phyloP scores from a whole-genome alignment of 805 yeast genomes.

The Nematodospora valgi region DNA sequence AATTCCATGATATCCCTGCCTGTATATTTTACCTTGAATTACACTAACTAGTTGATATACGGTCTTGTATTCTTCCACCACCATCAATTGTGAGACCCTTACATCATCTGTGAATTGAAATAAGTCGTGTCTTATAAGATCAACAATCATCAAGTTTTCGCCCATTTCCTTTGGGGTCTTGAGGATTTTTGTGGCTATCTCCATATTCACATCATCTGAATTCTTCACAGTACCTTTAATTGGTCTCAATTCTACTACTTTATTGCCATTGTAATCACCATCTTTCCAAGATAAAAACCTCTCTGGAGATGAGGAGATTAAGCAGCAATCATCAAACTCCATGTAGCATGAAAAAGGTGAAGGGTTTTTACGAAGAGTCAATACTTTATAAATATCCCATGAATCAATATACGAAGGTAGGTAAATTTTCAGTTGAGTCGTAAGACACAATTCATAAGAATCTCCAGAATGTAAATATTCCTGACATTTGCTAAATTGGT shows the following conservation, averaged over 20 bases:
- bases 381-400: conserved; percentile 77
- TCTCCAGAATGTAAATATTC: conserved; percentile 71
- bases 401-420: conserved; percentile 50
- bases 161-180: conserved; percentile 91
- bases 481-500: conserved; percentile 63
- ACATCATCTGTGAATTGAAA: conserved; percentile 65
- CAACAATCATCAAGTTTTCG: conserved; percentile 96
- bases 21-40: conserved; percentile 59
- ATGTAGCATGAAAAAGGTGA: conserved; percentile 88
- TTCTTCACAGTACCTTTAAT: conserved; percentile 94
- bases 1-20: conserved; percentile 54
- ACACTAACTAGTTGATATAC: conserved; percentile 92
- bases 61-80: conserved; percentile 87
- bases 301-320: conserved; percentile 92
- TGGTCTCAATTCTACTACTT: conserved; percentile 77
- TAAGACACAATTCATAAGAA: conserved; percentile 89
- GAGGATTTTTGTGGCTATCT: conserved; percentile 59
- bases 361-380: conserved; percentile 68
- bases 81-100: conserved; percentile 74
- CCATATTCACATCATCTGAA: conserved; percentile 48
- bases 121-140: conserved; percentile 88
- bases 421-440: conserved; percentile 63
- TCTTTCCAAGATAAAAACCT: conserved; percentile 77
- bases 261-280: conserved; percentile 17
- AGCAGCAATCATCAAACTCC: conserved; percentile 58